phyloP scores from a whole-genome alignment of 202 grass and related monocot species.

The Zoysia matrella region DNA sequence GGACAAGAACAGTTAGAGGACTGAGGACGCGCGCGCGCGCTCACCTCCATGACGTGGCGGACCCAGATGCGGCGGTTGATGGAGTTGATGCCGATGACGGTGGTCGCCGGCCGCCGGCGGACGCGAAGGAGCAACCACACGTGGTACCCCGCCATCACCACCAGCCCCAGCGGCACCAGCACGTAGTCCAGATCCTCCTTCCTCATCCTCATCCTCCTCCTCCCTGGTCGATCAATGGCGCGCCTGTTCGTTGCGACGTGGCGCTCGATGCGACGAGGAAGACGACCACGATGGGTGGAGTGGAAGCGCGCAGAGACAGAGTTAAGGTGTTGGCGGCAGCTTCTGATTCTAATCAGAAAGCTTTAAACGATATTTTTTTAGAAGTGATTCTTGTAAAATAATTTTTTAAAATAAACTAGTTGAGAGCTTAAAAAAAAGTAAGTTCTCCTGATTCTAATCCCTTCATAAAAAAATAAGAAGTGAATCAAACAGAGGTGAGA shows the following conservation, averaged over 20 bases:
- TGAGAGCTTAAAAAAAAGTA: too few species aligned
- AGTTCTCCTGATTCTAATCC: too few species aligned
- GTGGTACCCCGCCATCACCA: slow-evolving; percentile 62
- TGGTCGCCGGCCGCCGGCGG: slow-evolving; percentile 52
- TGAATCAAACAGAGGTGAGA: too few species aligned
- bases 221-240: background rate
- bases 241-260: background rate
- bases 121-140: slow-evolving; percentile 72
- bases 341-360: too few species aligned
- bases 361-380: too few species aligned
- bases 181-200: slow-evolving; percentile 57
- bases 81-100: slow-evolving; percentile 76
- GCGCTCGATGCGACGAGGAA: background rate
- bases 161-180: slow-evolving; percentile 68
- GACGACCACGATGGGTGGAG: background rate
- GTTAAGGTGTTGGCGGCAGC: too few species aligned
- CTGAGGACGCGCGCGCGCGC: background rate
- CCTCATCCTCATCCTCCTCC: background rate
- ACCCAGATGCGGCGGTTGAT: slow-evolving; percentile 92
- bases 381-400: too few species aligned
- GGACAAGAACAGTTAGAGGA: too few species aligned
- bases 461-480: too few species aligned
- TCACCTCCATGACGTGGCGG: slow-evolving; percentile 73
- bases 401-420: too few species aligned
- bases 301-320: too few species aligned